Base-by-base conservation (phyloP, 345 rosid species). In the Eucalyptus victrix region DNA sequence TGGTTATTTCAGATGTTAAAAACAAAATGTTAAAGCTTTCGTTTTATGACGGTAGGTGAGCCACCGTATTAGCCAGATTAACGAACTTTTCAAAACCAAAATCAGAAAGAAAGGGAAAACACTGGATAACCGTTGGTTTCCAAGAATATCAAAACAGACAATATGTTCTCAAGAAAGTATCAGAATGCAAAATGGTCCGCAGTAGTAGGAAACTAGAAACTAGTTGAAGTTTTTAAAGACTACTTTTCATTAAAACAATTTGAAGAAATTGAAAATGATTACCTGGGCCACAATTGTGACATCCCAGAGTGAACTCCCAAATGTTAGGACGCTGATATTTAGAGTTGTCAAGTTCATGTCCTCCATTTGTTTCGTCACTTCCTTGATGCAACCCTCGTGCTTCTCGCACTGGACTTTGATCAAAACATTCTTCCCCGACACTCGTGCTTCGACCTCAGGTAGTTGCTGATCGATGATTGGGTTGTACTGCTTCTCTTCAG, bases 401-500 rank as follows among this genome's bases (percentile, higher is more conserved):
- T 94, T 96, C 90, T 92, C 95, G 88, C 95, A 94, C 45, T 93
- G 96, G 90, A 96, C 92, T 86, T 94, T 93, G 67, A 96, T 91
- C 15, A 96, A 92, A 49, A 96, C 92, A 88, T 95, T 97, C n/a
- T 91, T 91, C 50, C 92, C 96, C 0, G 94, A 93, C 53, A 91
- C 92, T 80, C 93, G 93, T 0, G 96, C 97, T 92, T 96, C 98
- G 32, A 96, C 94, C 91, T 96, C 96, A 5, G 98, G 98, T 40
- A 96, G 92, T 2, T 87, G 88, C 6, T 88, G 72, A 44, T 93
- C 94, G 3, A 89, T 93, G 49, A 65, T n/a, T n/a, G 21, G 12
- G 10, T 7, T 17, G 12, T 15, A 1, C 76, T 13, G 32, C 69
- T 60, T 60, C 69, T 60, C 69, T 60, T 60, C 32, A 32, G 69